Base-by-base conservation (phyloP, 768 basidiomycete genomes). In the Mycena epipterygia region DNA sequence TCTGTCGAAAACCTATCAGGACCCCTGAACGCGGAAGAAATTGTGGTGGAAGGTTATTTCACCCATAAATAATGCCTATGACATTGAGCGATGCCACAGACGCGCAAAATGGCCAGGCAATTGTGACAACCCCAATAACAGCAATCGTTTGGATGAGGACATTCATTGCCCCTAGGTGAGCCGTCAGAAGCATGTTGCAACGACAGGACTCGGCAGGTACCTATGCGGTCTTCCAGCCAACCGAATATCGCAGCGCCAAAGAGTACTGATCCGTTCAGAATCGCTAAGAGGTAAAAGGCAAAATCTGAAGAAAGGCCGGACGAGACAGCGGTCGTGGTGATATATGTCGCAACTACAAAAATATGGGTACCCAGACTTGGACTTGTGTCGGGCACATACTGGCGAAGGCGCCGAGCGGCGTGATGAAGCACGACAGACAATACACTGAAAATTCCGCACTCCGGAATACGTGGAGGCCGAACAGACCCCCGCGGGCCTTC, bases 331-430 rank as follows among this genome's bases (percentile, higher is more conserved):
- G 64, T 70, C 13, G 30, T 64, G 41, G 25, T 59, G 27, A 85
- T 80, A 51, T 88, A 72, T 21, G 52, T 65, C 25, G 37, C 27
- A 48, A 70, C 67, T 68, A n/a, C 2, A 37, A 6, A 32, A n/a
- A 25, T 4, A 16, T 23, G 16, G 29, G 14, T 7, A 5, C 2
- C 1, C 19, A 1, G 32, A 59, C 12, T 23, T 25, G 29, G 1
- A 23, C 6, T 7, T 37, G 17, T 11, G 19, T 4, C 6, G 3
- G 25, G 21, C 9, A 53, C 53, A 1, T 21, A 68, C 67, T 51
- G 0, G 85, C 86, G 74, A 87, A 89, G 16, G 88, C 76, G 5
- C 88, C 89, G 21, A 90, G 81, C 74, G 86, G 86, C 17, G 75
- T 70, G 12, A 77, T 1, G 82, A 79, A 1, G 84, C 80, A 8